These are phyloP conservation scores for Lagerstroemia fauriei DNA, from an alignment of 441 rosid genomes.

Conservation along the genomic window DNA sequence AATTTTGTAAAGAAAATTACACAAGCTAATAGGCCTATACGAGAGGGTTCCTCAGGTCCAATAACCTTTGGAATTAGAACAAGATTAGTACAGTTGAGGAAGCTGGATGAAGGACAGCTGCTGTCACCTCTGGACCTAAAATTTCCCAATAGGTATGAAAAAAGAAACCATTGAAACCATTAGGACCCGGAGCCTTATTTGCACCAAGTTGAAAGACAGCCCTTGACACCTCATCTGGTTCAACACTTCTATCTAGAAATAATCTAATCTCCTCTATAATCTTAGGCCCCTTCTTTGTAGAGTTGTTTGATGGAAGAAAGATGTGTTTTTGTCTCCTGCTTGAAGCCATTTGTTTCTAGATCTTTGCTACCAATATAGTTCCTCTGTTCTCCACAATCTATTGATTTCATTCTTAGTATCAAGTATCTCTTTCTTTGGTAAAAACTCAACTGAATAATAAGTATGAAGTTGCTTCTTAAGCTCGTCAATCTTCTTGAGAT, in stretches of 20 bases:
- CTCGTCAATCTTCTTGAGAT: too few species aligned
- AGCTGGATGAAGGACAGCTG: neutral
- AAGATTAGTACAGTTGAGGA: neutral
- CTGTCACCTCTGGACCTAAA: neutral
- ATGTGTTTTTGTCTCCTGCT: neutral
- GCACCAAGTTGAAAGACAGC: neutral
- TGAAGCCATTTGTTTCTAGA: neutral
- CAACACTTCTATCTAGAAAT: too few species aligned
- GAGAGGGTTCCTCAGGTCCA: neutral
- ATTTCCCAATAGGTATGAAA: neutral
- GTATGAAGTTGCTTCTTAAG: neutral
- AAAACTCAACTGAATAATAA: neutral
- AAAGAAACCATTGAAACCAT: neutral
- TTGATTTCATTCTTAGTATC: neutral
- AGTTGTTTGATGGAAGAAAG: neutral
- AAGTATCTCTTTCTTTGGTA: neutral
- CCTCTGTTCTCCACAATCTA: neutral
- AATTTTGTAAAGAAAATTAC: neutral
- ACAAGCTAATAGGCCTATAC: neutral
- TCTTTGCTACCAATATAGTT: neutral
- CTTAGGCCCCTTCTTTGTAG: neutral
- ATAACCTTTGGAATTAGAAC: neutral
- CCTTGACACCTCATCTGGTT: too few species aligned
- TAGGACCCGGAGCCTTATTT: neutral
- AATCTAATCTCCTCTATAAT: too few species aligned